A percentile compares a stretch with the other conserved stretches of the same genome.
These are phyloP conservation scores for Brassica nigra DNA, from an alignment of 345 rosid species.

Conservation along the genomic window DNA sequence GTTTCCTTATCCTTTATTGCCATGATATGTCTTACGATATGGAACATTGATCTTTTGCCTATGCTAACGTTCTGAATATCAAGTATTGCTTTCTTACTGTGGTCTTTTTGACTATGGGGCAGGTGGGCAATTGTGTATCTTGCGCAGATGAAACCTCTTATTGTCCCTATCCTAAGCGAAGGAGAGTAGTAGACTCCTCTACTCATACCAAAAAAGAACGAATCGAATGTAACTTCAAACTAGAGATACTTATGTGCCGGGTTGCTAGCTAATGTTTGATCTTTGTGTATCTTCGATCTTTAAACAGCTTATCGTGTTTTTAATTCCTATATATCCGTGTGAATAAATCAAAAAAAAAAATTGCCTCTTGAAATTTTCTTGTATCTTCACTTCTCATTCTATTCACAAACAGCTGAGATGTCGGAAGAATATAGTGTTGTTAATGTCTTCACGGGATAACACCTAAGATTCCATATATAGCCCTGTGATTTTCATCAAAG, in stretches of 20 bases:
- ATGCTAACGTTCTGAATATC: background rate
- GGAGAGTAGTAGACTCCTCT: constrained; percentile 57
- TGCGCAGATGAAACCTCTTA: constrained; percentile 97
- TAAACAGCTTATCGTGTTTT: constrained; percentile 40
- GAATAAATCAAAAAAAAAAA: background rate
- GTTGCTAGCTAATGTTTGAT: constrained; percentile 18
- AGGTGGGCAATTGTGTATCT: constrained; percentile 99
- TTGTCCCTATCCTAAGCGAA: constrained; percentile 86
- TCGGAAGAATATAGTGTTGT: constrained; percentile 29
- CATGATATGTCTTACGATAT: no score
- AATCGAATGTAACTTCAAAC: constrained; percentile 16
- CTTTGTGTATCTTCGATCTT: constrained; percentile 39
- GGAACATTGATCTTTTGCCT: background rate
- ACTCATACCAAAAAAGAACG: background rate
- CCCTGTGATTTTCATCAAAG: no score
- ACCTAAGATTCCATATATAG: no score
- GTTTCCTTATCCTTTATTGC: no score
- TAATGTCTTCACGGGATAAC: constrained; percentile 18
- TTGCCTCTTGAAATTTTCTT: constrained; percentile 31
- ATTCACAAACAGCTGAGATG: constrained; percentile 25
- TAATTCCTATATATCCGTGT: constrained; percentile 31
- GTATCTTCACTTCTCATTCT: constrained; percentile 28
- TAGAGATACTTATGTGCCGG: constrained; percentile 26
- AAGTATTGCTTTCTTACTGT: constrained; percentile 15
- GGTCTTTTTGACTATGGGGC: constrained; percentile 24